Base-by-base conservation (phyloP, 2,329 filamentous ascomycete species). In the Neonectria hederae region DNA sequence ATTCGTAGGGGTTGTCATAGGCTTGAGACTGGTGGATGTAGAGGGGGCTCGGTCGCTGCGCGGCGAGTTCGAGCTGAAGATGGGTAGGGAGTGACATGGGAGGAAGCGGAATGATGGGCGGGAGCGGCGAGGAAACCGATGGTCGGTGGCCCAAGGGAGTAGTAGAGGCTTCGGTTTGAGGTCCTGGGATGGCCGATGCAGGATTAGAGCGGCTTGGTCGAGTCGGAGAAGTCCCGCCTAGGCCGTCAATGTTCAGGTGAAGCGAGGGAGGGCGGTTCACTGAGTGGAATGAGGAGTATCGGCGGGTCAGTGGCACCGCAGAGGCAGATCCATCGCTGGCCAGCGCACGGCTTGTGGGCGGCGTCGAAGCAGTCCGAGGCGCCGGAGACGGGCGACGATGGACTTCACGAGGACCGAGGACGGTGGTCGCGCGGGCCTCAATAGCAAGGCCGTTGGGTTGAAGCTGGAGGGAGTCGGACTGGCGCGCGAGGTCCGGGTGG, bases 1-100 rank as follows among this genome's bases (percentile, higher is more conserved):
- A 97, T 78, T 99, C 96, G 78, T 97, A 98, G 0, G 94, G 93
- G 24, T 83, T 80, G 59, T 90, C 87, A 65, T 78, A 82, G 0
- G 83, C 75, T 49, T 86, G 81, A 0, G 87, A 85, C 65, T 86
- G 86, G 71, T 90, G 84, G 60, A 90, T 90, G 69, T 90, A 90
- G n/a, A 90, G 77, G 7, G 87, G 88, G 52, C 87, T 90, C 5
- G 89, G 89, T 32, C 86, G 81, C 60, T 87, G 83, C 4, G 85
- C 86, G 2, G 89, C 87, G 11, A 91, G 78, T 72, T 90, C 89
- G 0, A 91, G 83, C 71, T 90, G 88, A 2, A 91, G 78, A 54
- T 90, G 84, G 1, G 88, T 90, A 3, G 87, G 88, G 26, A 90
- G 82, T 0, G 88, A 90, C 86, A 90, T 89, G 10, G 89, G 89